Base-by-base conservation (phyloP, 2,329 filamentous ascomycete species). In the Stagonosporopsis chrysanthemi region DNA sequence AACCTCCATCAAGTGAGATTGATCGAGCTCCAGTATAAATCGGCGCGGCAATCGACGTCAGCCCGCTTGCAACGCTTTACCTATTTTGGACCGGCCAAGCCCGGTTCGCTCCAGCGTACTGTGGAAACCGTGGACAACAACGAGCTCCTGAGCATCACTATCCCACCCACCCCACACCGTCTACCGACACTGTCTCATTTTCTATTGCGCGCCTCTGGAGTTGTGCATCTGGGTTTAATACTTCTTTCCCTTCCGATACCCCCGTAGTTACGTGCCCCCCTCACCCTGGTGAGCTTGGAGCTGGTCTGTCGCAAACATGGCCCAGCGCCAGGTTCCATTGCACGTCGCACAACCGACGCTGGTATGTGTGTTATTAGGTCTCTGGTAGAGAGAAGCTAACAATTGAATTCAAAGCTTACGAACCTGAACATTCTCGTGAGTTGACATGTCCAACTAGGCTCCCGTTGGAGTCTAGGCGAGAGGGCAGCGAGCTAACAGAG, bases 261-360 rank as follows among this genome's bases (percentile, higher is more conserved):
- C 68, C 61, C 52, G 38, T 63, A 55, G 58, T 66, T 70, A 64
- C 58, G 68, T 64, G 68, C 63, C 63, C 31, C 61, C 62, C 68
- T 71, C 69, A 66, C 67, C 44, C 67, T 65, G 67, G 73, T 75
- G 74, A 76, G 73, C 64, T 75, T 64, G 71, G 70, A 76, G 71
- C 72, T 73, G 64, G 55, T 67, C 67, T 64, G 73, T 75, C 71
- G 73, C 74, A 74, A 81, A 71, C 75, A 82, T 82, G 87, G 85
- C 87, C 77, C 86, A 88, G 80, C 84, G 96, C 76, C 92, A 91
- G 75, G 96, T 97, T 82, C 92, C 92, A 84, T 96, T 97, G 68
- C 68, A 72, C 62, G 73, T 75, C 81, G 90, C 90, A 78, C 92
- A 96, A 88, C 86, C 94, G 75, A 85, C 94, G 78, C 90, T 93